Evolutionary conservation across 1,284 basidiomycete genomes (phyloP).

Genomic region (Fistulinella cinereoalba): DNA sequence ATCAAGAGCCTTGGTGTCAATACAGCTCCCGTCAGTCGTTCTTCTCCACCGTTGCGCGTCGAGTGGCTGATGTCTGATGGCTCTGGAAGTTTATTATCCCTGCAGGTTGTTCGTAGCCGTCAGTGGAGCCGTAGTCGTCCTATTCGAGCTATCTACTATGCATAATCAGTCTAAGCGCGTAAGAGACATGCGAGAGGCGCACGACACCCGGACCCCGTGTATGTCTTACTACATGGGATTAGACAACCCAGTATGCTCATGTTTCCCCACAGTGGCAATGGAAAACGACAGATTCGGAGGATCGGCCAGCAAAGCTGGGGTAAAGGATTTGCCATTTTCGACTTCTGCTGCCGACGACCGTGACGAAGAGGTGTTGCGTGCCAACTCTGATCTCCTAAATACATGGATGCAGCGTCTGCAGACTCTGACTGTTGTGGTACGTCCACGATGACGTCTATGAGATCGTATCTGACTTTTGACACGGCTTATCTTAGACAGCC

Average conservation of each 20-base stretch:
- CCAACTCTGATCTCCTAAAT: constrained; percentile 19
- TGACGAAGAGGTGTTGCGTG: constrained; percentile 10
- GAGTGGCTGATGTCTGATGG: not conserved
- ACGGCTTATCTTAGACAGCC: constrained; percentile 22
- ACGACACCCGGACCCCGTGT: constrained; percentile 11
- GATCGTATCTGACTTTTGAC: not conserved
- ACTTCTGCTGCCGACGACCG: constrained; percentile 2
- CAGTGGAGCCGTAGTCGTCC: constrained; percentile 1
- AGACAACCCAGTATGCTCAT: constrained; percentile 2
- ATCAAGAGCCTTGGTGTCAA: not conserved
- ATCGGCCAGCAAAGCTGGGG: constrained; percentile 1
- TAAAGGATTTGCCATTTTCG: not conserved
- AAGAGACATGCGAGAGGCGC: not conserved
- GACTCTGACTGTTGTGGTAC: constrained; percentile 29
- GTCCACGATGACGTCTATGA: constrained; percentile 5
- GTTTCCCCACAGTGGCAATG: not conserved
- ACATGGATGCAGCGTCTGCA: constrained; percentile 30
- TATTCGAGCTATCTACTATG: constrained; percentile 2
- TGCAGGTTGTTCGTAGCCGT: not conserved
- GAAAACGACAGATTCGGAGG: constrained; percentile 5
- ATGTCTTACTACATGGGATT: constrained; percentile 5
- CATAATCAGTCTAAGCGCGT: not conserved
- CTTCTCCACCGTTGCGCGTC: not conserved
- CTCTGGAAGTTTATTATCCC: not conserved
- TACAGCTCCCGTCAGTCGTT: constrained; percentile 10